phyloP scores from a whole-genome alignment of 2,329 filamentous ascomycete genomes.

The Trichoderma oligosporum region DNA sequence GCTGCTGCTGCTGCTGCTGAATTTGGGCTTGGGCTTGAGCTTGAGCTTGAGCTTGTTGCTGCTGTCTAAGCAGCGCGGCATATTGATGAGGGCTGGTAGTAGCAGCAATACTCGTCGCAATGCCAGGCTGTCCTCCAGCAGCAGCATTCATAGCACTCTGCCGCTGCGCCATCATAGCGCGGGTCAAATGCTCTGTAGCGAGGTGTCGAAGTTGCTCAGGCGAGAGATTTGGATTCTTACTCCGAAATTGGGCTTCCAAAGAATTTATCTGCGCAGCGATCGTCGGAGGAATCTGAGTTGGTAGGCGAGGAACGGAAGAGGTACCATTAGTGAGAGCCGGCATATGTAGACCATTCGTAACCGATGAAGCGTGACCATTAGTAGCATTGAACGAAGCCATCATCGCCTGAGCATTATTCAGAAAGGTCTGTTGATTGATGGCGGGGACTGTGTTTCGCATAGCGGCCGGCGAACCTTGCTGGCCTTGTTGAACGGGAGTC shows the following conservation, averaged over 20 bases:
- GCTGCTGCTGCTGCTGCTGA: slow-evolving; percentile 21
- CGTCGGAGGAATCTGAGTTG: slow-evolving; percentile 44
- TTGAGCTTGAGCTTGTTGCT: slow-evolving; percentile 48
- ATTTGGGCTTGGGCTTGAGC: slow-evolving; percentile 26
- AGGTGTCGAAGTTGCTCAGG: slow-evolving; percentile 49
- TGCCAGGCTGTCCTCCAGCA: slow-evolving; percentile 48
- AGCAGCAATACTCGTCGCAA: slow-evolving; percentile 46
- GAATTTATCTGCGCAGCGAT: slow-evolving; percentile 48
- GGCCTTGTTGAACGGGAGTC: slow-evolving; percentile 34
- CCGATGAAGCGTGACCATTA: slow-evolving; percentile 43
- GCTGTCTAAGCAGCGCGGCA: slow-evolving; percentile 54
- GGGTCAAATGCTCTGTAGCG: slow-evolving; percentile 48
- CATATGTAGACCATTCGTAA: slow-evolving; percentile 46
- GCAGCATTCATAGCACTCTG: slow-evolving; percentile 55
- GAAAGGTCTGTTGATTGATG: slow-evolving; percentile 50
- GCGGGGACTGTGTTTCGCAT: slow-evolving; percentile 42
- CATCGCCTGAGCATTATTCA: slow-evolving; percentile 51
- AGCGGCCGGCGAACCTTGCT: slow-evolving; percentile 44
- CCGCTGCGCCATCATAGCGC: slow-evolving; percentile 46
- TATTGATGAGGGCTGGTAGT: slow-evolving; percentile 57
- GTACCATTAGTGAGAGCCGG: slow-evolving; percentile 40
- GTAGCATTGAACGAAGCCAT: slow-evolving; percentile 48
- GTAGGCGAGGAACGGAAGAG: slow-evolving; percentile 42
- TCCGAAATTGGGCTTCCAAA: slow-evolving; percentile 50
- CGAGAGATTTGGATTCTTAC: slow-evolving; percentile 49